Evolutionary conservation across 257 asterid species (phyloP).

Genomic region (Echites panduratus): DNA sequence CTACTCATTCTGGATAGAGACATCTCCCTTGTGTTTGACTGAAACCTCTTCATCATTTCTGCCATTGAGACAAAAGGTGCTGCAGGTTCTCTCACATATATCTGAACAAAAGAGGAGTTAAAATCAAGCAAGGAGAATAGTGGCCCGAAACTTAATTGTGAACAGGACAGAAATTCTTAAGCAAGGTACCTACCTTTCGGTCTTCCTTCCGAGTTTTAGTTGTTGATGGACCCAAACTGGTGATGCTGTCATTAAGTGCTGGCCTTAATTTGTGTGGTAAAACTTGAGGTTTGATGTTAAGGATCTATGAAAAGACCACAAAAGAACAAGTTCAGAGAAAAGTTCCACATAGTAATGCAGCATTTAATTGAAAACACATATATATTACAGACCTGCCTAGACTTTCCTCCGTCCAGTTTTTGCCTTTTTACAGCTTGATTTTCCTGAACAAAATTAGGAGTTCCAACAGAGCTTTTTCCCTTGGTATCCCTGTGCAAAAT

Average conservation of each 20-base stretch:
- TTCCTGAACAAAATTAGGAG: slow-evolving; percentile 65
- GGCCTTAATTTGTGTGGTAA: slow-evolving; percentile 73
- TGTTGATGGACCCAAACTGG: slow-evolving; percentile 41
- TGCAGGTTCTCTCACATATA: slow-evolving; percentile 65
- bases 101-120: slow-evolving; percentile 27
- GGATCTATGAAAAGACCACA: slow-evolving; percentile 45
- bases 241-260: slow-evolving; percentile 39
- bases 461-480: slow-evolving; percentile 41
- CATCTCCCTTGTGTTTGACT: slow-evolving; percentile 67
- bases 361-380: not conserved
- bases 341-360: not conserved
- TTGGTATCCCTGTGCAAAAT: slow-evolving; percentile 39
- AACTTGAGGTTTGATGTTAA: slow-evolving; percentile 51
- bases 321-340: not conserved
- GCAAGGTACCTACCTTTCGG: slow-evolving; percentile 56
- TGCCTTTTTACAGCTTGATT: slow-evolving; percentile 91
- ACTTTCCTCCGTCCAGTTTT: slow-evolving; percentile 79
- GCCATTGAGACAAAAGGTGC: slow-evolving; percentile 82
- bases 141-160: slow-evolving; percentile 2
- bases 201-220: slow-evolving; percentile 58
- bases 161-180: not conserved
- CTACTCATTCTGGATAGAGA: slow-evolving; percentile 31
- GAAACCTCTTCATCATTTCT: slow-evolving; percentile 85
- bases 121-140: not conserved
- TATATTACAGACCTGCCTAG: slow-evolving; percentile 50